Percentiles rank a stretch among this genome's conserved stretches.
Evolutionary conservation across 208 protist species (phyloP).

Genomic region (Acanthamoeba royreba): DNA sequence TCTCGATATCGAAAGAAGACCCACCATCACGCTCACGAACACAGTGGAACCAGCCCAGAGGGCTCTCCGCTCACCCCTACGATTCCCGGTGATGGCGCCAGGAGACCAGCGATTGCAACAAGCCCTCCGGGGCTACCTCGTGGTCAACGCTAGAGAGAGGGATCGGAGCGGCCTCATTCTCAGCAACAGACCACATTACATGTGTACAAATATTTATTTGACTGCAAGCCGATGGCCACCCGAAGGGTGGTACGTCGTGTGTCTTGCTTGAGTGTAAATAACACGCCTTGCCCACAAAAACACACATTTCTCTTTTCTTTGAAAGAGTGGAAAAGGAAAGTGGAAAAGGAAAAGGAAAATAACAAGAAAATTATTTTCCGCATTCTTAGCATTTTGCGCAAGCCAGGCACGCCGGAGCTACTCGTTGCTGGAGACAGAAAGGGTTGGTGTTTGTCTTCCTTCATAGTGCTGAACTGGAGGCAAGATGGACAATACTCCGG

Average conservation of each 20-base stretch:
- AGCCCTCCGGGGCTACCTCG: background rate
- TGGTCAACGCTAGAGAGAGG: background rate
- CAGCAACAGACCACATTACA: background rate
- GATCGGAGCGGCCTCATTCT: background rate
- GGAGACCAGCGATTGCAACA: no score
- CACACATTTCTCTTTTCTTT: background rate
- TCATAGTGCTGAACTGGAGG: no score
- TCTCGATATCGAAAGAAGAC: background rate
- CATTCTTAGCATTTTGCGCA: no score
- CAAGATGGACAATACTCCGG: no score
- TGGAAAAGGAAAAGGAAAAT: background rate
- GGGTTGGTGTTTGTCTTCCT: no score
- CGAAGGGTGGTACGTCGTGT: background rate
- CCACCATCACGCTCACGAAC: background rate
- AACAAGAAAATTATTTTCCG: background rate
- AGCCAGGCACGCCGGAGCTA: no score
- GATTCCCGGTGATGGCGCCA: background rate
- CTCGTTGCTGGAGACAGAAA: no score
- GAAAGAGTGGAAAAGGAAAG: background rate
- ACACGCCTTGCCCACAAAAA: background rate
- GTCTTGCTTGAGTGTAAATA: background rate
- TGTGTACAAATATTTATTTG: conserved; percentile 3
- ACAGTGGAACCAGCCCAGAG: no score
- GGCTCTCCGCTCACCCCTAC: background rate
- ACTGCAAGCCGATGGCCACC: background rate